Percentiles rank a stretch among this genome's conserved stretches.
phyloP scores from a whole-genome alignment of 345 rosid genomes.

The Leavenworthia alabamica region DNA sequence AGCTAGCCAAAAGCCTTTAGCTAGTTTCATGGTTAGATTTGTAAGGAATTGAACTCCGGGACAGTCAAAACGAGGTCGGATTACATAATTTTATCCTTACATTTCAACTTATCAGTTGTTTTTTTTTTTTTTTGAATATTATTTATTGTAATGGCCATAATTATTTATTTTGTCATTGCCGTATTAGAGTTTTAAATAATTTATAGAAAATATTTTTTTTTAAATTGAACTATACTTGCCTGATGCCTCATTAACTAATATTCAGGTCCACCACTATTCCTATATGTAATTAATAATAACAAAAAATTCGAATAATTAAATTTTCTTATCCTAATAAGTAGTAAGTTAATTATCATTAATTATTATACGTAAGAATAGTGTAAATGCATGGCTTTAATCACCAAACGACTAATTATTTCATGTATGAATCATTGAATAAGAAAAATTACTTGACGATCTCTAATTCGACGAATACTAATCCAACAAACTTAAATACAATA shows the following conservation, averaged over 20 bases:
- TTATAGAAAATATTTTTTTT: neutral
- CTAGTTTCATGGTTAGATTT: neutral
- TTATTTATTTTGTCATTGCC: neutral
- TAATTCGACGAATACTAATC: constrained; percentile 23
- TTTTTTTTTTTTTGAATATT: too few species aligned
- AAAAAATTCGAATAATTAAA: neutral
- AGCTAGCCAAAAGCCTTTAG: neutral
- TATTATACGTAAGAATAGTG: constrained; percentile 16
- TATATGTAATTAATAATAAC: neutral
- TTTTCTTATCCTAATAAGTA: neutral
- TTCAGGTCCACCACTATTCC: constrained; percentile 1
- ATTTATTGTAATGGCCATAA: neutral
- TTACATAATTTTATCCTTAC: constrained; percentile 1
- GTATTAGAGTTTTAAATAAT: neutral
- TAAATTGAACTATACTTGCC: neutral
- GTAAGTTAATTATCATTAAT: constrained; percentile 24
- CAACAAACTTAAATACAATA: constrained; percentile 22
- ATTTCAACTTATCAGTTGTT: constrained; percentile 6
- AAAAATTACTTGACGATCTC: constrained; percentile 18
- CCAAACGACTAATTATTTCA: constrained; percentile 31
- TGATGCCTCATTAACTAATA: neutral
- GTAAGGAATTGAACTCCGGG: too few species aligned
- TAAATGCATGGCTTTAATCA: constrained; percentile 35
- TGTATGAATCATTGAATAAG: constrained; percentile 12
- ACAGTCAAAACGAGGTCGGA: neutral